Conservation (phyloP, 352 stramenopile species). For the Globisporangium perplexum region DNA sequence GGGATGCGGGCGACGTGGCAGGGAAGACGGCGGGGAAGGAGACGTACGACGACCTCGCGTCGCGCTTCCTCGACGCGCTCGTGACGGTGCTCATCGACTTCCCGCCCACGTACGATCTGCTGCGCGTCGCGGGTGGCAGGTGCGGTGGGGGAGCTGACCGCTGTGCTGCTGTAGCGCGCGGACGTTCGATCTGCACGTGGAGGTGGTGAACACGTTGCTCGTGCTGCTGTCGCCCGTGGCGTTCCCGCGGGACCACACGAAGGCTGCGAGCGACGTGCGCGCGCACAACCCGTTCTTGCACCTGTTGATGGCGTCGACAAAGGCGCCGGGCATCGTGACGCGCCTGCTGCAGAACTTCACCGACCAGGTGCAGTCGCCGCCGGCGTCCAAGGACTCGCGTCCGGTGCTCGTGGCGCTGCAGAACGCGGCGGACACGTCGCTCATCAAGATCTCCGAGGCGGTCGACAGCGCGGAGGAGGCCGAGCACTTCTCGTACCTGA, state of each 20-base stretch:
- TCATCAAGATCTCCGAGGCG: slow-evolving; percentile 54
- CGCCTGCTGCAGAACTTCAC: slow-evolving; percentile 62
- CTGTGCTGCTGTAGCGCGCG: slow-evolving; percentile 11
- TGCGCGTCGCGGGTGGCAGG: too few relatives aligned
- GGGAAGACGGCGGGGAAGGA: slow-evolving; percentile 15
- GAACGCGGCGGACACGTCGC: slow-evolving; percentile 45
- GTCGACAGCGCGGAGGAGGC: slow-evolving; percentile 35
- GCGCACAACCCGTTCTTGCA: slow-evolving; percentile 62
- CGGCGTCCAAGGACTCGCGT: slow-evolving; percentile 21
- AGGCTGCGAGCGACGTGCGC: slow-evolving; percentile 31
- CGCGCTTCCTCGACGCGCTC: slow-evolving; percentile 62
- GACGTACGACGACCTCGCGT: slow-evolving; percentile 49
- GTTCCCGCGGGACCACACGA: slow-evolving; percentile 53
- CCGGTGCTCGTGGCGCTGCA: slow-evolving; percentile 28
- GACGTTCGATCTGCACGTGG: slow-evolving; percentile 73
- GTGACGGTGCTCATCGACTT: slow-evolving; percentile 56
- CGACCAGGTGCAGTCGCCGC: slow-evolving; percentile 35
- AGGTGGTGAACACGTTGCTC: slow-evolving; percentile 68
- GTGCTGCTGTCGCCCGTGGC: slow-evolving; percentile 61
- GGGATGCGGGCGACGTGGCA: too few relatives aligned
- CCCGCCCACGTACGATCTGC: slow-evolving; percentile 36
- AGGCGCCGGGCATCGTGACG: slow-evolving; percentile 37
- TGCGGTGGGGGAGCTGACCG: too few relatives aligned
- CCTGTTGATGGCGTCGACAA: slow-evolving; percentile 49
- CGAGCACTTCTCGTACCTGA: slow-evolving; percentile 66